Base-by-base conservation (phyloP, 352 stramenopile species). In the Phytophthora idaei region DNA sequence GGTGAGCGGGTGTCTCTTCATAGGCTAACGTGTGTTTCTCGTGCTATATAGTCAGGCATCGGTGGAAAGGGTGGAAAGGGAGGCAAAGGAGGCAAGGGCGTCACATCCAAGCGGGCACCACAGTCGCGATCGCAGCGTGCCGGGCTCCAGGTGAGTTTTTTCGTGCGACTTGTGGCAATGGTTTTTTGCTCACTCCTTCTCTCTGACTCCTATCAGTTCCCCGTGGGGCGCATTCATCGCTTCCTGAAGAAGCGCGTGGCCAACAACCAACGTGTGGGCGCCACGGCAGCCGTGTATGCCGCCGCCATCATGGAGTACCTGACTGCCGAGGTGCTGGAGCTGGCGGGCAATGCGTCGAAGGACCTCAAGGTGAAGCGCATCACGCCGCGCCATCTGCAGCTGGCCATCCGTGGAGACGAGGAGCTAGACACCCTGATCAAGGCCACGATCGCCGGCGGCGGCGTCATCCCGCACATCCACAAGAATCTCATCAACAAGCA, bases 391-490 rank as follows among this genome's bases (percentile, higher is more conserved):
- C 98, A 99, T 80, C 86, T 99, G 69, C 98, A 99, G 78, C 92
- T 99, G 15, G 98, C 98, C 60, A 99, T 99, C 83, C 94, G 98
- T 75, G 98, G 98, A 92, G 98, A 99, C 71, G 98, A 99, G 84
- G 98, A 99, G 83, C 90, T 99, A 46, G 98, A 99, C 42, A 81
- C 74, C 67, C 61, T 99, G 53, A 99, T 99, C 81, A 99, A 99
- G 89, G 98, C 98, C 32, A 99, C 98, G 52, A 99, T 99, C 85
- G 98, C 98, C 21, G 98, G 98, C 67, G 98, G 98, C 71, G 98
- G 98, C 91, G 98, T 99, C 57, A 99, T 99, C 73, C 98, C 98
- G 34, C 95, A 99, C 85, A 99, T 99, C 78, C 98, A 99, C 95
- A 99, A 99, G 86, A 98, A 95, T 50, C 95, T 99, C 51, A 99